Evolutionary conservation across 2,329 filamentous ascomycete genomes (phyloP).

Genomic region (Trichoderma aggressivum): DNA sequence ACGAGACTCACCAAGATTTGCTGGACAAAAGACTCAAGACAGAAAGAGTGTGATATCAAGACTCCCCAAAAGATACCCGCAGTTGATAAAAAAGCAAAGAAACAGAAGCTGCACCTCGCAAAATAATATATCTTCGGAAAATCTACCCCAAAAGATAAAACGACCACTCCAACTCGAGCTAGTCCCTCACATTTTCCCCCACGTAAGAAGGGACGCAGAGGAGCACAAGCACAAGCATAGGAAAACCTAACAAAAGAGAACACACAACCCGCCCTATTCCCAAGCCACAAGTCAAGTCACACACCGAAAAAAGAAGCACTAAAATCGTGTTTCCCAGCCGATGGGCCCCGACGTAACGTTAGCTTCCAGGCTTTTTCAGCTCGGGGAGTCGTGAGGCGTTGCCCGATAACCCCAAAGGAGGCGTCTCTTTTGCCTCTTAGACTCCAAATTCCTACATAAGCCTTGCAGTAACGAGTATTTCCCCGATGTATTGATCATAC

Average conservation of each 20-base stretch:
- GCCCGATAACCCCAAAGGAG: neutral
- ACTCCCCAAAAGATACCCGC: neutral
- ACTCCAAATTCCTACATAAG: neutral
- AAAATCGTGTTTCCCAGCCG: neutral
- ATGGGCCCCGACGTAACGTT: conserved; percentile 10
- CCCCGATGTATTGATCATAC: neutral
- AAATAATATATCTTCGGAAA: neutral
- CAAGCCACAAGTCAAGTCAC: neutral
- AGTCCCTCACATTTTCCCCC: neutral
- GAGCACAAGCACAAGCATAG: neutral
- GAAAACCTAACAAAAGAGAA: neutral
- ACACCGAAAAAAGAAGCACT: neutral
- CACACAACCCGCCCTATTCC: neutral
- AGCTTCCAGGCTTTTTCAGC: neutral
- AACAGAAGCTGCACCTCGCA: neutral
- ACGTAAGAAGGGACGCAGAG: neutral
- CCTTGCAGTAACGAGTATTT: neutral
- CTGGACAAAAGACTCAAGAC: neutral
- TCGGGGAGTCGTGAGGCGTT: neutral
- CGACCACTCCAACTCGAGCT: neutral
- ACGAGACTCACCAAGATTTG: neutral
- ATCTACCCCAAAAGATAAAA: neutral
- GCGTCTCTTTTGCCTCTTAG: neutral
- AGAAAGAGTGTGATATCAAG: neutral
- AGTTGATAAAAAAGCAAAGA: neutral